These are phyloP conservation scores for Tremellales sp. DNA, from an alignment of 1,284 basidiomycete species.

Conservation along the genomic window DNA sequence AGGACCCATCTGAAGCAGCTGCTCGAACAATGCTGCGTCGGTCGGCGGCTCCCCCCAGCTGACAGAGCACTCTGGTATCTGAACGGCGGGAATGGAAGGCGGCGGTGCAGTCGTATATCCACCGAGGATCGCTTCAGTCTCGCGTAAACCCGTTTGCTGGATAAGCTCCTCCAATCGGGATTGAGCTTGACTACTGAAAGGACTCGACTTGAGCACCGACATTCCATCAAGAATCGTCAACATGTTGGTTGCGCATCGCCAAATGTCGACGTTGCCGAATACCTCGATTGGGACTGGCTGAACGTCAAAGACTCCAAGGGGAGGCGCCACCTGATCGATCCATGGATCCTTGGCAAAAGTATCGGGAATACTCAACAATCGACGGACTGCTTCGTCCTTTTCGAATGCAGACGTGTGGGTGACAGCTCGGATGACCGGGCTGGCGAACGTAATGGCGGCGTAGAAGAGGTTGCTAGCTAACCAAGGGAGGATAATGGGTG, in stretches of 20 bases:
- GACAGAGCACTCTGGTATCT: not conserved
- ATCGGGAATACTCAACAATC: no score
- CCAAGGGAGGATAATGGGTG: slow-evolving; percentile 13
- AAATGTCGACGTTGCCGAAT: no score
- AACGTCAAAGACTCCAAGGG: no score
- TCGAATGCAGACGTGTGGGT: not conserved
- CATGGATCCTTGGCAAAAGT: no score
- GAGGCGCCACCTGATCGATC: no score
- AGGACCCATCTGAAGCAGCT: slow-evolving; percentile 10
- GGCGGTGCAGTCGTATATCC: not conserved
- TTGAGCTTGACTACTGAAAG: slow-evolving; percentile 8
- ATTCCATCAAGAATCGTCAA: slow-evolving; percentile 15
- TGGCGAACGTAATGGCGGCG: slow-evolving; percentile 16
- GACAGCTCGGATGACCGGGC: slow-evolving; percentile 19
- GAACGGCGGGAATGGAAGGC: not conserved
- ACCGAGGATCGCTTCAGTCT: not conserved
- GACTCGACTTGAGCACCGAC: slow-evolving; percentile 11
- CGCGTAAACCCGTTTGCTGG: slow-evolving; percentile 12
- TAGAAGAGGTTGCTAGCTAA: slow-evolving; percentile 18
- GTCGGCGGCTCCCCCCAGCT: not conserved
- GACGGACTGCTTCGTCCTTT: not conserved
- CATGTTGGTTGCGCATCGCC: slow-evolving; percentile 19
- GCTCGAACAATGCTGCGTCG: slow-evolving; percentile 4
- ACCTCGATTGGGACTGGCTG: no score
- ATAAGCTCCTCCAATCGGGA: slow-evolving; percentile 10